These are phyloP conservation scores for Fraxinus latifolia DNA, from an alignment of 305 asterid species.

Conservation along the genomic window DNA sequence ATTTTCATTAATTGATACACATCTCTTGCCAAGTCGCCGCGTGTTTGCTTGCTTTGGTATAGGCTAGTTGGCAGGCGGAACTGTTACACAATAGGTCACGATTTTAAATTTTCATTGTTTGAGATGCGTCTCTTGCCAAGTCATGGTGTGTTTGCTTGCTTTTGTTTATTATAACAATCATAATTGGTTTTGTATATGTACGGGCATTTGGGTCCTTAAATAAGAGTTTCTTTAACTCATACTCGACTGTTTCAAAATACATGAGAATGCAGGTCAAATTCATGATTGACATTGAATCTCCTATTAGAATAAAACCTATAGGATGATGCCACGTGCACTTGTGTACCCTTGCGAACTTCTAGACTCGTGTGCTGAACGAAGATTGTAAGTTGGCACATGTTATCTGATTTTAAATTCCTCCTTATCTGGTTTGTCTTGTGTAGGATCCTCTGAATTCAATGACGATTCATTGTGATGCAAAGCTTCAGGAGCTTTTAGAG, in stretches of 20 bases:
- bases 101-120: neutral
- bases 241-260: neutral
- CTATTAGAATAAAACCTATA: neutral
- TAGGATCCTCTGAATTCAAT: conserved; percentile 61
- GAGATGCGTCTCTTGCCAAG: neutral
- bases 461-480: conserved; percentile 55
- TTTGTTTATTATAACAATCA: neutral
- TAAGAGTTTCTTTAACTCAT: neutral
- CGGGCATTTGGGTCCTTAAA: neutral
- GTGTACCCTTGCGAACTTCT: neutral
- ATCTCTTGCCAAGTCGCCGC: neutral
- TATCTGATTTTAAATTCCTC: conserved; percentile 8
- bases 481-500: conserved; percentile 68
- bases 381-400: conserved; percentile 5
- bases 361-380: neutral
- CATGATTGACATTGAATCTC: neutral
- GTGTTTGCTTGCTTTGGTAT: neutral
- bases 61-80: neutral
- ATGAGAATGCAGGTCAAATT: neutral
- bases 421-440: conserved; percentile 23
- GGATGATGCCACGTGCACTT: neutral
- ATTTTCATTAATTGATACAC: neutral
- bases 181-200: neutral
- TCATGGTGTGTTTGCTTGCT: neutral
- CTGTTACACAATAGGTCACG: neutral